Evolutionary conservation across 306 rosid species (phyloP).

Genomic region (Purshia tridentata): DNA sequence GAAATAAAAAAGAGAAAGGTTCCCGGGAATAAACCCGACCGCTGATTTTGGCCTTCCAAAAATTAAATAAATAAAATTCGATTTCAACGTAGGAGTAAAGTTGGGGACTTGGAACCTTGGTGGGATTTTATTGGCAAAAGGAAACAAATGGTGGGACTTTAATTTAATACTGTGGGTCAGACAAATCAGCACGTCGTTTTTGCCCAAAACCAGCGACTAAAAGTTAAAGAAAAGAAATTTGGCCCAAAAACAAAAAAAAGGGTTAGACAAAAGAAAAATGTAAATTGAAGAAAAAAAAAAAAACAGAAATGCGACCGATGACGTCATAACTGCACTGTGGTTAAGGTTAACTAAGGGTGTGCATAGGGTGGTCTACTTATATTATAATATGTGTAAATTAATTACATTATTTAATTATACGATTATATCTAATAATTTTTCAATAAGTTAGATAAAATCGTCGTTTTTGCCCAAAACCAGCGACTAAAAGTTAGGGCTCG

Average conservation of each 20-base stretch:
- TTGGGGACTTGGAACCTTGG: neutral
- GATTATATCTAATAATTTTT: no score
- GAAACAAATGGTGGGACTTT: neutral
- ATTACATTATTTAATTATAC: no score
- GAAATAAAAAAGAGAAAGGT: neutral
- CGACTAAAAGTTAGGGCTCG: constrained; percentile 1
- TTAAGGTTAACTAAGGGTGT: no score
- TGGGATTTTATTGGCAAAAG: neutral
- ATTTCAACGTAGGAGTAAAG: neutral
- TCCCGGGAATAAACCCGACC: neutral
- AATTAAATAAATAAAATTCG: neutral
- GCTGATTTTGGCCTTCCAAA: neutral
- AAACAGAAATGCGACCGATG: no score
- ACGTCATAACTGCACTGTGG: no score
- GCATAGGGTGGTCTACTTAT: no score
- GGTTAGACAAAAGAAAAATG: no score
- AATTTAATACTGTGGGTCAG: neutral
- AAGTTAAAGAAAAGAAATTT: neutral
- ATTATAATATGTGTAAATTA: no score
- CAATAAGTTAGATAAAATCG: neutral
- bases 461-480: constrained; percentile 25
- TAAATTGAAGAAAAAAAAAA: no score
- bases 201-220: constrained; percentile 18
- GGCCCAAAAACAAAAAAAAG: no score
- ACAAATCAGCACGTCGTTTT: constrained; percentile 19